Conservation (phyloP, 202 grass and related monocot species). For the Saccharum hybrid region DNA sequence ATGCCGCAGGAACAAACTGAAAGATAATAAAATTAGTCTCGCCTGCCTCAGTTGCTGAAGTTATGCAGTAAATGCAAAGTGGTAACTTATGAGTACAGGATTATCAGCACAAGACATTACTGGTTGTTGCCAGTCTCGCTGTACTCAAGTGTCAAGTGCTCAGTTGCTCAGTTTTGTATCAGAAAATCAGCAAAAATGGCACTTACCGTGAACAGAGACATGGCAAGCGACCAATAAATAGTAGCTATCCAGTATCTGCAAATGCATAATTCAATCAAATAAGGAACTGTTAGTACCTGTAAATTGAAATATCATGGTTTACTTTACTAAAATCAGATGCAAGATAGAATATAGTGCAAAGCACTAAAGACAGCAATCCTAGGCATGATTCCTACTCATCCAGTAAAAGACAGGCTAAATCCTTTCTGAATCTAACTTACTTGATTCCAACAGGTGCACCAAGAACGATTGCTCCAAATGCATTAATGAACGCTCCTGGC, state of each 20-base stretch:
- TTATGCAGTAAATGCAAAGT: not conserved
- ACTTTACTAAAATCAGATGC: not conserved
- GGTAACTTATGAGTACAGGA: slow-evolving; percentile 8
- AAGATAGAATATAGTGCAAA: not conserved
- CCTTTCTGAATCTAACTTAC: slow-evolving; percentile 48
- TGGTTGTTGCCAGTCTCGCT: not conserved
- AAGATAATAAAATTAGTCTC: slow-evolving; percentile 39
- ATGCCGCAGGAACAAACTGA: slow-evolving; percentile 86
- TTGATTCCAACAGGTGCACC: slow-evolving; percentile 81
- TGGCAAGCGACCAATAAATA: slow-evolving; percentile 82
- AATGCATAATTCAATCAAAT: slow-evolving; percentile 32
- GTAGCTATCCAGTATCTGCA: slow-evolving; percentile 70
- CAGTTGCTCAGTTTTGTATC: not conserved
- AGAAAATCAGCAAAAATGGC: slow-evolving; percentile 18
- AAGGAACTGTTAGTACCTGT: not conserved
- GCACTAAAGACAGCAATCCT: not conserved
- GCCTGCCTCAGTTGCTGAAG: not conserved
- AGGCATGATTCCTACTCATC: not conserved
- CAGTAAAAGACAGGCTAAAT: not conserved
- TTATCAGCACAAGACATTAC: not conserved
- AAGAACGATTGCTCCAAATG: slow-evolving; percentile 90
- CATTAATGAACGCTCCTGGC: slow-evolving; percentile 85
- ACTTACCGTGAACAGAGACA: slow-evolving; percentile 87
- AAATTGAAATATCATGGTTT: not conserved
- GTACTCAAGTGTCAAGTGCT: not conserved